Base-by-base conservation (phyloP, 495 filamentous ascomycete genomes). In the Hypoxylon subgilvum region DNA sequence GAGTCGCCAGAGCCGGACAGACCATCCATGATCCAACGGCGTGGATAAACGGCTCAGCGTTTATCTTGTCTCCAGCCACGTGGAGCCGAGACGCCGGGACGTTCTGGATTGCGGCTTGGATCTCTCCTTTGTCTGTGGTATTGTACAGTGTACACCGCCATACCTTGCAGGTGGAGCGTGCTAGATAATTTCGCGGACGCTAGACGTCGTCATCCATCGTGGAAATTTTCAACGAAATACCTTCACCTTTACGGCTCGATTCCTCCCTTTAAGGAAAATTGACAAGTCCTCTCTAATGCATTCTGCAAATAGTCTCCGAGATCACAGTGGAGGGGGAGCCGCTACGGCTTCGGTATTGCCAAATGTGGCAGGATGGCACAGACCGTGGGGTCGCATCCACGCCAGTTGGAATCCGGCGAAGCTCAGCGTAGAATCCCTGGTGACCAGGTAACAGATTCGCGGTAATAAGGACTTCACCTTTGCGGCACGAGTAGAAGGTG, bases 161-260 rank as follows among this genome's bases (percentile, higher is more conserved):
- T n/a, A 23, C 39, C 61, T 50, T 58, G 31, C 36, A 46, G 35
- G 61, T 64, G 61, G 61, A 64, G 54, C 45, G 44, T 41, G 38
- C 61, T 41, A 64, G 61, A 64, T 58, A 64, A 64, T 64, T 64
- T 64, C 61, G 40, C 61, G 61, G 61, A 36, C 51, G 61, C 51
- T 40, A 17, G 16, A 31, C 54, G 50, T 58, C 61, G 57, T 59
- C 61, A 47, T 51, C 31, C 13, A 25, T 8, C 10, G 38, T 41
- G 3, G 28, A 51, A 45, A 57, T 42, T 42, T 61, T 34, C 22
- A 10, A 30, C 28, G 48, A 22, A 4, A 32, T 43, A 42, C 44
- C 14, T 30, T 49, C 35, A 27, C 6, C 3, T 22, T 31, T 16
- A 9, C 21, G n/a, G n/a, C n/a, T n/a, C n/a, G n/a, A n/a, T n/a